These are phyloP conservation scores for Gossypium bickii DNA, from an alignment of 345 rosid species.

Conservation along the genomic window DNA sequence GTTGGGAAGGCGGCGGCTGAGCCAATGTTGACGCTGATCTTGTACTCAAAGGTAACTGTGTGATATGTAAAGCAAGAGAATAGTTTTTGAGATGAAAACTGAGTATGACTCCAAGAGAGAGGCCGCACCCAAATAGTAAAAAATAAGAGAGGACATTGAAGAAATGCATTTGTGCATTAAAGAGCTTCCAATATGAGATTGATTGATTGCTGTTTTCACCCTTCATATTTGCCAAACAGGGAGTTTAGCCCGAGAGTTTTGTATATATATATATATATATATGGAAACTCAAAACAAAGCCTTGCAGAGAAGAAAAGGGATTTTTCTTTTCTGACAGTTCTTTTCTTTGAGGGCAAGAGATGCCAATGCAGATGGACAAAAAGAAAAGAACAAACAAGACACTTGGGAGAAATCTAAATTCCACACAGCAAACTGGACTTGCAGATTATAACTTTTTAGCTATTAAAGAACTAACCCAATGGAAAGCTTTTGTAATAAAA, in stretches of 20 bases:
- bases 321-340: constrained; percentile 25
- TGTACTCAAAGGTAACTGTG: constrained; percentile 22
- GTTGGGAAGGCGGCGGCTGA: background rate
- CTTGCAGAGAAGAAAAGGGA: constrained; percentile 16
- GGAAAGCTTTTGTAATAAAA: background rate
- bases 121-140: constrained; percentile 48
- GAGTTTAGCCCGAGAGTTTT: background rate
- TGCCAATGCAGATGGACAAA: constrained; percentile 1
- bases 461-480: background rate
- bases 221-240: constrained; percentile 25
- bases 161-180: constrained; percentile 39
- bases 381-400: background rate
- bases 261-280: background rate
- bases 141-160: constrained; percentile 38
- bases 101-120: constrained; percentile 50
- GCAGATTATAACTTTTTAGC: background rate
- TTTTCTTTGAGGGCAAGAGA: constrained; percentile 39
- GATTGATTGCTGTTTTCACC: constrained; percentile 29
- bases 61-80: constrained; percentile 27
- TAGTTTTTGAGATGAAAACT: constrained; percentile 40
- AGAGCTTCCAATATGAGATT: constrained; percentile 23
- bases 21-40: constrained; percentile 13
- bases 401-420: background rate
- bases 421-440: background rate
- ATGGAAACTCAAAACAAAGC: background rate